A percentile compares a stretch with the other conserved stretches of the same genome.
phyloP scores from a whole-genome alignment of 2,329 filamentous ascomycete genomes.

The Cytospora schulzeri region DNA sequence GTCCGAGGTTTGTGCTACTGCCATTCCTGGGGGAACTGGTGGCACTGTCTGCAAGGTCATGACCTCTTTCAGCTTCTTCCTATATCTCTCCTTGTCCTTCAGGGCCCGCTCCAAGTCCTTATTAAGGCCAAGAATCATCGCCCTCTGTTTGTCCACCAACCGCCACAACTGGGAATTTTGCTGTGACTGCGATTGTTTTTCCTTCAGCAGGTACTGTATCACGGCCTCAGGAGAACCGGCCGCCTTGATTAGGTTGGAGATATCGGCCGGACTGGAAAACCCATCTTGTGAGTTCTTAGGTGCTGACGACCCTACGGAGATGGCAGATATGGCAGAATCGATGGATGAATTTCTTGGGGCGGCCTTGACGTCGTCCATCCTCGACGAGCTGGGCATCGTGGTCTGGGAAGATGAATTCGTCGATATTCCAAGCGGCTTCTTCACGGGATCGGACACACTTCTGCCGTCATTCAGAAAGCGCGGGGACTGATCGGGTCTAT shows the following conservation, averaged over 20 bases:
- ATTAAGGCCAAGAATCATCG: constrained; percentile 91
- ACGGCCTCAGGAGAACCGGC: constrained; percentile 89
- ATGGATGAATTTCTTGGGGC: constrained; percentile 80
- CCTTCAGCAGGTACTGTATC: constrained; percentile 83
- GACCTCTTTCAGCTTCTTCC: constrained; percentile 83
- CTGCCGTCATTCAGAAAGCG: constrained; percentile 52
- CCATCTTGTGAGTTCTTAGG: constrained; percentile 62
- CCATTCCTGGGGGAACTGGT: constrained; percentile 28
- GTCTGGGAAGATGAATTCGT: constrained; percentile 40
- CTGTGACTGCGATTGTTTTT: constrained; percentile 84
- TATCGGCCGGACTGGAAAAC: constrained; percentile 68
- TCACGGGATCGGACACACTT: constrained; percentile 46
- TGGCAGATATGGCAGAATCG: constrained; percentile 85
- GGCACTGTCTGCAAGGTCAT: constrained; percentile 46
- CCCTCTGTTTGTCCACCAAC: constrained; percentile 91
- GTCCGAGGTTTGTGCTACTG: constrained; percentile 14
- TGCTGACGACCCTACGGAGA: constrained; percentile 63
- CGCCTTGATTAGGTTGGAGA: constrained; percentile 75
- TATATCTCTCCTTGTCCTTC: constrained; percentile 93
- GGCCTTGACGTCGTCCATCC: constrained; percentile 43
- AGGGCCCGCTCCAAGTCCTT: constrained; percentile 89
- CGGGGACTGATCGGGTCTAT: constrained; percentile 35
- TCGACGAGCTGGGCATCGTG: constrained; percentile 52
- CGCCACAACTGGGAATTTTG: constrained; percentile 95
- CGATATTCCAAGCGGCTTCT: constrained; percentile 47